Base-by-base conservation (phyloP, 106 monocot genomes). In the Acanthochlamys bracteata region DNA sequence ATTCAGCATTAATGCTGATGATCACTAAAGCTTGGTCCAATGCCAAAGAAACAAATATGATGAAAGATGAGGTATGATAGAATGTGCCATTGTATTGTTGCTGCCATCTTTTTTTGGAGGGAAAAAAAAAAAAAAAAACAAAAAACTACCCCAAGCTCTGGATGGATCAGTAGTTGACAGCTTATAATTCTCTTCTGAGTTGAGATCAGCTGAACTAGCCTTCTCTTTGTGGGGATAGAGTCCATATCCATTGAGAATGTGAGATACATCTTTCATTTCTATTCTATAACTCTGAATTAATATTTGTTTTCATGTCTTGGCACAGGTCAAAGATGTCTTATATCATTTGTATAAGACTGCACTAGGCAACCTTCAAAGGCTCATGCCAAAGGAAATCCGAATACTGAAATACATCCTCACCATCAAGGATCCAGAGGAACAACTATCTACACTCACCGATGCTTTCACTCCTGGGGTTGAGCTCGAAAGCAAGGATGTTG, bases 351-450 rank as follows among this genome's bases (percentile, higher is more conserved):
- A 96, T 58, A 91, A 74, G 80, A 79, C 84, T 69, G 79, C 84
- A 61, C 76, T 83, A 25, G 91, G 82, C 40, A 96, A 91, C 69
- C 79, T 96, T 42, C 86, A 96, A 74, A 82, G 85, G 68, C 80
- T 91, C 40, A 82, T 96, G 75, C 96, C 96, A 27, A 96, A 96
- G 61, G 96, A 96, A 65, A 85, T 96, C 42, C 84, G 96, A 63
- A 96, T 96, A 72, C 71, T 96, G 4, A 91, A 88, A 41, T 82
- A 88, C 74, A 80, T 96, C 52, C 77, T 96, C 43, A 79, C 76
- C 41, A 76, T 96, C 43, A 74, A 91, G 58, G 87, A 88, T 52
- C 85, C 84, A 13, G 82, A 87, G 60, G 85, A 91, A 64, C 70
- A 62, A 42, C 25, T 76, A n/a, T 69, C 46, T 66, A 80, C 86